These are phyloP conservation scores for Rubroboletus satanas DNA, from an alignment of 768 basidiomycete genomes.

Conservation along the genomic window DNA sequence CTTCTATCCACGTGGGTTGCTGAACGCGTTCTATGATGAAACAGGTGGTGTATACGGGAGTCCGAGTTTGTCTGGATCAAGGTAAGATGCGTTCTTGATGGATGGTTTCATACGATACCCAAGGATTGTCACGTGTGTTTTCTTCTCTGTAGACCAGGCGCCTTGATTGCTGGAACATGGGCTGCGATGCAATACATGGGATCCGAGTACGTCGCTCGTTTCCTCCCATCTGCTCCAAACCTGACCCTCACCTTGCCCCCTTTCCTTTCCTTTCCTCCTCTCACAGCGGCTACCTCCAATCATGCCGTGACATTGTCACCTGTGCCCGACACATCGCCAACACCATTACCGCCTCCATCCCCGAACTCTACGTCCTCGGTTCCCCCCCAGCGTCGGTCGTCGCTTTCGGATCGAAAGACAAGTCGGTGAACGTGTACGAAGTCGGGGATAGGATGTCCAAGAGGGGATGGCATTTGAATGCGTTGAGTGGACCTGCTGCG, in stretches of 20 bases:
- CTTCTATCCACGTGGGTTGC: not conserved
- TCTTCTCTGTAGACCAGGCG: slow-evolving; percentile 63
- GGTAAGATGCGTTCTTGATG: slow-evolving; percentile 43
- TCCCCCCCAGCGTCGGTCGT: slow-evolving; percentile 88
- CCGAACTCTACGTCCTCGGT: slow-evolving; percentile 85
- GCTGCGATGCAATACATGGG: slow-evolving; percentile 96
- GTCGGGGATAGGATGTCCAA: slow-evolving; percentile 87
- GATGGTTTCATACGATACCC: not conserved
- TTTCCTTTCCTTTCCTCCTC: not conserved
- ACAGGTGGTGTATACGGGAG: slow-evolving; percentile 86
- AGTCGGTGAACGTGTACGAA: slow-evolving; percentile 61
- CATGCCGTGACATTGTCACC: slow-evolving; percentile 78
- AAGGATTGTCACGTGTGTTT: not conserved
- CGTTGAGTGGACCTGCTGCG: slow-evolving; percentile 69
- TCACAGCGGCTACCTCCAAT: slow-evolving; percentile 77
- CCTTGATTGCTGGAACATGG: slow-evolving; percentile 93
- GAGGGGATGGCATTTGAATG: slow-evolving; percentile 91
- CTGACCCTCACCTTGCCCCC: not conserved
- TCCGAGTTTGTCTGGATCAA: slow-evolving; percentile 84
- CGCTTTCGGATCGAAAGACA: slow-evolving; percentile 72
- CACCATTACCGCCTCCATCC: slow-evolving; percentile 62
- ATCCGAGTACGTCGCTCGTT: slow-evolving; percentile 52
- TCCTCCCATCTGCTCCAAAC: not conserved
- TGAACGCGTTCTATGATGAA: not conserved
- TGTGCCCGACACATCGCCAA: slow-evolving; percentile 68